Conservation (phyloP, 345 rosid genomes). For the Eucalyptus caleyi region DNA sequence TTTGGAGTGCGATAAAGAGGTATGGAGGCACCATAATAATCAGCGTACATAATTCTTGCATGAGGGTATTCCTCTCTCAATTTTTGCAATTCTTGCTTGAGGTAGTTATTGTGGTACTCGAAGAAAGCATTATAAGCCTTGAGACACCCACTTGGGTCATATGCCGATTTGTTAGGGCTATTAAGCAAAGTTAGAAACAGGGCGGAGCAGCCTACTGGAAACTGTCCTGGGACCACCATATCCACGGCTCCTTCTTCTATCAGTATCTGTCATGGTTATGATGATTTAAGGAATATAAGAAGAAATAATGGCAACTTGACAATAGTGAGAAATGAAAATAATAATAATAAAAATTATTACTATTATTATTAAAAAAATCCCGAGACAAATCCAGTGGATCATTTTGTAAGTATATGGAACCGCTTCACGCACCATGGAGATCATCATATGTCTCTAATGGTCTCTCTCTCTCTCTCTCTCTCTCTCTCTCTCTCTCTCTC, state of each 20-base stretch:
- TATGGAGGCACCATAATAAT: slow-evolving; percentile 35
- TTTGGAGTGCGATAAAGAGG: slow-evolving; percentile 23
- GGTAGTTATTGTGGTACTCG: slow-evolving; percentile 27
- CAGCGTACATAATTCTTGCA: slow-evolving; percentile 37
- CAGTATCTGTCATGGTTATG: slow-evolving; percentile 13
- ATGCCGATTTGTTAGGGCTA: slow-evolving; percentile 14
- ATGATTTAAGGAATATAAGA: not conserved
- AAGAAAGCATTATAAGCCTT: slow-evolving; percentile 30
- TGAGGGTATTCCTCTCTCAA: slow-evolving; percentile 34
- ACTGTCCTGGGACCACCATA: slow-evolving; percentile 52
- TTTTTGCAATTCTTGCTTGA: slow-evolving; percentile 15
- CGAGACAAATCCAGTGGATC: too few relatives aligned
- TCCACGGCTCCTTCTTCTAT: slow-evolving; percentile 61
- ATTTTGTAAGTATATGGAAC: not conserved
- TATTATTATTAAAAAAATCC: too few relatives aligned
- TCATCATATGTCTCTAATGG: not conserved
- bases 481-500: too few relatives aligned
- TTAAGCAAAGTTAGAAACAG: slow-evolving; percentile 29
- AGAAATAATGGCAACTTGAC: not conserved
- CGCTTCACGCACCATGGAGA: not conserved
- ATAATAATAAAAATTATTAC: too few relatives aligned
- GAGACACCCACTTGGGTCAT: slow-evolving; percentile 40
- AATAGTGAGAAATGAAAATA: not conserved
- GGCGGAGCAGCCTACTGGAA: slow-evolving; percentile 53
- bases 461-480: too few relatives aligned